Evolutionary conservation across 306 rosid genomes (phyloP).

Genomic region (Fragaria vesca): DNA sequence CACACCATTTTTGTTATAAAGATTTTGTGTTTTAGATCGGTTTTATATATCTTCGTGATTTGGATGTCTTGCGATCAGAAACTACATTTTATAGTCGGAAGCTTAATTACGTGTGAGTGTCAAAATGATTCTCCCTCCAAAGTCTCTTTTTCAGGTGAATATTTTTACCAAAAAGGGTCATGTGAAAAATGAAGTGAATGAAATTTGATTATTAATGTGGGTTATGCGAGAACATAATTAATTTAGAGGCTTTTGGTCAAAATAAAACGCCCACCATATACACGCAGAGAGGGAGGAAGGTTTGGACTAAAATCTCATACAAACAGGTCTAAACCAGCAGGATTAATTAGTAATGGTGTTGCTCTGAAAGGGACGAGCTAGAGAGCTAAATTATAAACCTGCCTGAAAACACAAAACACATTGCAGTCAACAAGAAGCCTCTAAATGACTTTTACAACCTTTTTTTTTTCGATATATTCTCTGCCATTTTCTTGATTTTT

Average conservation of each 20-base stretch:
- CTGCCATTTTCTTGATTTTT: not conserved
- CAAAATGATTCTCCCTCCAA: not conserved
- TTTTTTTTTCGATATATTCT: not conserved
- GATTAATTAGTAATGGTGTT: not conserved
- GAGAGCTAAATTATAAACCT: not conserved
- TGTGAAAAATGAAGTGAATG: not conserved
- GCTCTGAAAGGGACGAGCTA: not conserved
- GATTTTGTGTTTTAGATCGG: no score
- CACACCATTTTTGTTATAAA: no score
- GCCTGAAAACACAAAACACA: not conserved
- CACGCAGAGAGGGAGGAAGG: not conserved
- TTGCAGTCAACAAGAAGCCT: slow-evolving; percentile 4
- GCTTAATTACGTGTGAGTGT: no score
- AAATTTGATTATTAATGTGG: not conserved
- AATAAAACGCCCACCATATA: not conserved
- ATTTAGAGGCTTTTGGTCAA: not conserved
- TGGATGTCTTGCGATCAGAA: no score
- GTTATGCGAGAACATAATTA: not conserved
- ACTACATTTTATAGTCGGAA: no score
- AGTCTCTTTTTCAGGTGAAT: not conserved
- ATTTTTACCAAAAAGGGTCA: not conserved
- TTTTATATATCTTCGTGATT: no score
- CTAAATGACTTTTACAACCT: not conserved
- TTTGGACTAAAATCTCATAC: not conserved
- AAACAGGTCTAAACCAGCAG: not conserved